These are phyloP conservation scores for Erysimum pusillum DNA, from an alignment of 441 rosid species.

Conservation along the genomic window DNA sequence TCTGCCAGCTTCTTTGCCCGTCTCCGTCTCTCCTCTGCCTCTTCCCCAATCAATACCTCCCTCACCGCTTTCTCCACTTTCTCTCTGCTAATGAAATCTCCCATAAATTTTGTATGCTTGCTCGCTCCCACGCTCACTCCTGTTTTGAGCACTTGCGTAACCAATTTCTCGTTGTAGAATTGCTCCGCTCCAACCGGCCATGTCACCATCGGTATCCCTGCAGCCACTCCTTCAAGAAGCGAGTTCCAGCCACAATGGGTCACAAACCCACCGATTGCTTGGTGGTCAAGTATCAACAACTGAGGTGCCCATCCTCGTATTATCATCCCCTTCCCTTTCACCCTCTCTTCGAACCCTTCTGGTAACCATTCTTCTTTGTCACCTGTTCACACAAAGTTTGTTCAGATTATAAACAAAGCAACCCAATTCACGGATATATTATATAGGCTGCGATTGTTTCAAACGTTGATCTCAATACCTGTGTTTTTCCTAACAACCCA, in stretches of 20 bases:
- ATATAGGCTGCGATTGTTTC: background rate
- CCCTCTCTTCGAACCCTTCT: constrained; percentile 61
- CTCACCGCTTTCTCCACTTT: constrained; percentile 57
- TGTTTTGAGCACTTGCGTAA: constrained; percentile 49
- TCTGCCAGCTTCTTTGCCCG: constrained; percentile 45
- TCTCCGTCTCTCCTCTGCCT: constrained; percentile 59
- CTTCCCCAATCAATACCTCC: constrained; percentile 54
- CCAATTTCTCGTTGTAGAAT: constrained; percentile 62
- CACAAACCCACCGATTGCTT: constrained; percentile 61
- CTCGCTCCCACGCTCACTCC: constrained; percentile 53
- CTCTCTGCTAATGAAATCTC: constrained; percentile 52
- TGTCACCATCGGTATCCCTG: constrained; percentile 65
- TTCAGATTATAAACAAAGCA: constrained; percentile 47
- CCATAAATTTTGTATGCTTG: constrained; percentile 8
- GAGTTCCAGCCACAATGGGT: constrained; percentile 86
- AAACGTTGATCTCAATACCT: background rate
- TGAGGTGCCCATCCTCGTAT: constrained; percentile 75
- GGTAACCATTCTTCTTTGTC: constrained; percentile 61
- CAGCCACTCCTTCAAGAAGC: constrained; percentile 56
- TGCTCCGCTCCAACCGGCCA: constrained; percentile 66
- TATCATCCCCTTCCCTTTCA: constrained; percentile 55
- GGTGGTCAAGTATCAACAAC: constrained; percentile 65
- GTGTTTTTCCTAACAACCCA: constrained; percentile 57
- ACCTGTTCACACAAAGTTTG: constrained; percentile 53
- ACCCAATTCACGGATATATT: constrained; percentile 16